Conservation (phyloP, 805 yeast species). For the Nakazawaea populi region DNA sequence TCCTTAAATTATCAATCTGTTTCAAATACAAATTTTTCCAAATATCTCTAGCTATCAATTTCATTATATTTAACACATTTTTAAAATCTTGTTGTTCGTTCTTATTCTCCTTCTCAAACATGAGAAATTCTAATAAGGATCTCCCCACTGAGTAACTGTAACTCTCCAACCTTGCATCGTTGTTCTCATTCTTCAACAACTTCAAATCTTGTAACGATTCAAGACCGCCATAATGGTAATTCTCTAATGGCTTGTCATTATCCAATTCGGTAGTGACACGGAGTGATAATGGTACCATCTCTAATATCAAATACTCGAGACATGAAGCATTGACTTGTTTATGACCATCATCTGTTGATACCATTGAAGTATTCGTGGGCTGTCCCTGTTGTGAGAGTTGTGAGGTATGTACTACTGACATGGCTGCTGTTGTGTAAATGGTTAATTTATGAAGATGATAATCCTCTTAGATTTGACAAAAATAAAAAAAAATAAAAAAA, state of each 20-base stretch:
- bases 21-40: constrained; percentile 79
- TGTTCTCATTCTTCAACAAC: constrained; percentile 38
- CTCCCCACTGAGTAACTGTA: constrained; percentile 54
- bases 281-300: constrained; percentile 67
- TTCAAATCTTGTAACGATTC: constrained; percentile 28
- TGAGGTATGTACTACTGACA: neutral
- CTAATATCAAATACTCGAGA: constrained; percentile 64
- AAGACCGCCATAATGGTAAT: constrained; percentile 33
- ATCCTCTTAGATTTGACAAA: neutral
- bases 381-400: neutral
- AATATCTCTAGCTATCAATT: constrained; percentile 86
- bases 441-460: neutral
- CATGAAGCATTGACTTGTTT: constrained; percentile 48
- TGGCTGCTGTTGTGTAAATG: neutral
- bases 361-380: neutral
- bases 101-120: constrained; percentile 16
- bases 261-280: constrained; percentile 48
- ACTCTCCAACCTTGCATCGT: constrained; percentile 53
- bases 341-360: neutral
- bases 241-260: constrained; percentile 11
- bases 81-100: constrained; percentile 31
- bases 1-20: constrained; percentile 86
- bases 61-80: constrained; percentile 78
- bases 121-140: constrained; percentile 21
- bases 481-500: neutral